phyloP scores from a whole-genome alignment of 164 flowering plant species.

The Magnolia officinalis region DNA sequence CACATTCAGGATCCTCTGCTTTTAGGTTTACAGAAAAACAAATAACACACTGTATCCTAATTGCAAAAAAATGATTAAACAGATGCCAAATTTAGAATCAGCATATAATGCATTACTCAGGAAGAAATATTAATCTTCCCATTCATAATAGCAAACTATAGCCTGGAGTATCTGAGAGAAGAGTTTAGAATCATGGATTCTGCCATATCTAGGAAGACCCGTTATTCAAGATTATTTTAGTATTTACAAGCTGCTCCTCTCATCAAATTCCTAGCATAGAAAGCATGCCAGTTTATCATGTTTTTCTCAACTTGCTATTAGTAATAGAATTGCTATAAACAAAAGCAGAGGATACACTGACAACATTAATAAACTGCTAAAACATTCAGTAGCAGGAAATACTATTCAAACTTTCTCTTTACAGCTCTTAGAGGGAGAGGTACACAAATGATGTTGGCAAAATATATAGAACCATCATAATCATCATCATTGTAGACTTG shows the following conservation, averaged over 20 bases:
- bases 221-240: too few species aligned
- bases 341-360: not conserved
- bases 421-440: too few species aligned
- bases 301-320: not conserved
- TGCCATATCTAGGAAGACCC: not conserved
- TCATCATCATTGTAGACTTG: too few species aligned
- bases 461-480: too few species aligned
- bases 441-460: too few species aligned
- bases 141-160: not conserved
- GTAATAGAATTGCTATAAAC: not conserved
- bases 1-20: conserved; percentile 7
- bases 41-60: not conserved
- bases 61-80: not conserved
- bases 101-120: not conserved
- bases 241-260: too few species aligned
- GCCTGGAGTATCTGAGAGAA: too few species aligned
- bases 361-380: not conserved
- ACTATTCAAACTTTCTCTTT: too few species aligned
- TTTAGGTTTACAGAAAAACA: not conserved
- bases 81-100: not conserved
- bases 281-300: not conserved
- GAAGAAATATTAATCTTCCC: not conserved
- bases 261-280: not conserved
- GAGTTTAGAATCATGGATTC: not conserved
- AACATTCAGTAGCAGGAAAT: too few species aligned